Percentiles rank a stretch among this genome's conserved stretches.
Conservation (phyloP, 352 stramenopile genomes). For the Phytophthora vignae region DNA sequence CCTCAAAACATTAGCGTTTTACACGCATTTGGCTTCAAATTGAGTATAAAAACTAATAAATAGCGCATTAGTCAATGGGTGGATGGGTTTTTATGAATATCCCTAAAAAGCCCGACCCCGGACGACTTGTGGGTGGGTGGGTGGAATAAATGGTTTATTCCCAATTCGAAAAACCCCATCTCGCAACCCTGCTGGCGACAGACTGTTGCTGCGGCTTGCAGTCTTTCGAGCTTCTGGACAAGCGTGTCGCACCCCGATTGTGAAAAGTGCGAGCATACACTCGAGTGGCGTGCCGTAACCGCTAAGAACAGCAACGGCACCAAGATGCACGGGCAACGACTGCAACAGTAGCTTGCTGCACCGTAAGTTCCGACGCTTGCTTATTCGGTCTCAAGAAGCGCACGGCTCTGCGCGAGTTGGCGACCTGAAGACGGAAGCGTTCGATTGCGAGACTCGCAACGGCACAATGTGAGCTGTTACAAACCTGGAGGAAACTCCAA, state of each 20-base stretch:
- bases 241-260: background rate
- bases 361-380: slow-evolving; percentile 22
- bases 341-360: background rate
- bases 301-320: background rate
- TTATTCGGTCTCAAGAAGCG: slow-evolving; percentile 17
- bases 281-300: background rate
- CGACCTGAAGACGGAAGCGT: background rate
- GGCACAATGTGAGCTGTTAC: slow-evolving; percentile 1
- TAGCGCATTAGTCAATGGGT: too few species aligned
- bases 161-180: too few species aligned
- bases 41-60: too few species aligned
- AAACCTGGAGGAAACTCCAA: too few species aligned
- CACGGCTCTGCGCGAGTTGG: slow-evolving; percentile 16
- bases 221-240: background rate
- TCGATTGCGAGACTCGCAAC: slow-evolving; percentile 24
- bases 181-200: too few species aligned
- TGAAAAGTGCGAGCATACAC: background rate
- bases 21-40: too few species aligned
- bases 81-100: too few species aligned
- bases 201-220: background rate
- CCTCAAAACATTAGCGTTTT: too few species aligned
- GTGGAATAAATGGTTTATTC: too few species aligned
- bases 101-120: too few species aligned
- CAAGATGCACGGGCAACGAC: background rate
- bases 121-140: too few species aligned